Evolutionary conservation across 2,329 filamentous ascomycete species (phyloP).

Genomic region (Dendrostoma leiphaemia): DNA sequence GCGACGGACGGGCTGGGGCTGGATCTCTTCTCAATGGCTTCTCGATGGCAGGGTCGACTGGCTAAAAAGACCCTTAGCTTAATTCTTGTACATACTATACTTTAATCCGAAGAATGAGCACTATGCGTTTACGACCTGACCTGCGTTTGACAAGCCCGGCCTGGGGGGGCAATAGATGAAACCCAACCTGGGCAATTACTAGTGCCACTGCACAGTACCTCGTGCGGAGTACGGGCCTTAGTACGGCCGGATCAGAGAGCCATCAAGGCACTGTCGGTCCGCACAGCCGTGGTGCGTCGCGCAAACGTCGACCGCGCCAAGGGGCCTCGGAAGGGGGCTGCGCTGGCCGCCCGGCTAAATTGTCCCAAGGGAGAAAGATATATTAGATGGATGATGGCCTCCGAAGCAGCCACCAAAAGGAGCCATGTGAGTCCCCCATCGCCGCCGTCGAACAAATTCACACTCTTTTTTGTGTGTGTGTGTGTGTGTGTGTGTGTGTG

Average conservation of each 20-base stretch:
- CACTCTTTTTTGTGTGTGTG: no score
- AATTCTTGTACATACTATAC: conserved; percentile 6
- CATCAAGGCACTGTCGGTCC: not conserved
- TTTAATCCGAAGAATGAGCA: conserved; percentile 4
- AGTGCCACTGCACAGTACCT: no score
- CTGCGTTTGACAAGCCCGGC: not conserved
- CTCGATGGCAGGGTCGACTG: not conserved
- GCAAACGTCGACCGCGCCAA: not conserved
- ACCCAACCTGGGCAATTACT: no score
- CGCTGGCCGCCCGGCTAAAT: conserved; percentile 3
- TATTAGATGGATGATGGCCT: not conserved
- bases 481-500: no score
- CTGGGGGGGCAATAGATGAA: not conserved
- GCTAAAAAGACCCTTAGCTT: not conserved
- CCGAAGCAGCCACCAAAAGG: not conserved
- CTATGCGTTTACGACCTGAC: not conserved
- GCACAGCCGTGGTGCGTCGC: not conserved
- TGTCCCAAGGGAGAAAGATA: not conserved
- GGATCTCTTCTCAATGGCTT: not conserved
- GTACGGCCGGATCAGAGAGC: no score
- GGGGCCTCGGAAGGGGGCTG: not conserved
- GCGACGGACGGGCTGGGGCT: not conserved
- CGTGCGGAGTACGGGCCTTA: no score
- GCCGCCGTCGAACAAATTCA: no score
- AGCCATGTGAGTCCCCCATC: no score